A percentile compares a stretch with the other conserved stretches of the same genome.
These are phyloP conservation scores for Echites panduratus DNA, from an alignment of 257 asterid species.

Conservation along the genomic window DNA sequence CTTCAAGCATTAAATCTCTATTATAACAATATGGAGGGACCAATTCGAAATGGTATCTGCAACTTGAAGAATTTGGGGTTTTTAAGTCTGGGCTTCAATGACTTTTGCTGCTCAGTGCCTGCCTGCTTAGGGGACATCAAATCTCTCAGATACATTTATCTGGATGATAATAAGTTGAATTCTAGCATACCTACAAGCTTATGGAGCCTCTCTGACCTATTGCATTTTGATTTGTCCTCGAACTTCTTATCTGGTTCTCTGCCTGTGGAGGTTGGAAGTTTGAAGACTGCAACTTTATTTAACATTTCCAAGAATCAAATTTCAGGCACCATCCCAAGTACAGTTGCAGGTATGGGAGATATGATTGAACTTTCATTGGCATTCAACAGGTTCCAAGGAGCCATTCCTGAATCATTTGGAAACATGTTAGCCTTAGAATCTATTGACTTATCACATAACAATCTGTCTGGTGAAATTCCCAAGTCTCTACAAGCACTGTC, in stretches of 20 bases:
- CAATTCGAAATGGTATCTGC: slow-evolving; percentile 12
- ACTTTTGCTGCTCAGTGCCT: slow-evolving; percentile 14
- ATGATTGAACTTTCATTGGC: slow-evolving; percentile 8
- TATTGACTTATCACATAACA: slow-evolving; percentile 14
- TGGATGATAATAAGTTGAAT: slow-evolving; percentile 8
- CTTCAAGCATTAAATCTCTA: slow-evolving; percentile 13
- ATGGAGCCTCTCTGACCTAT: slow-evolving; percentile 13
- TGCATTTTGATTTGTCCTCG: slow-evolving; percentile 13
- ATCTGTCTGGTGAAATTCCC: slow-evolving; percentile 18
- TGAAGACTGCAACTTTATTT: slow-evolving; percentile 10
- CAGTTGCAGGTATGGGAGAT: slow-evolving; percentile 5
- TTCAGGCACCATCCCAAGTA: slow-evolving; percentile 13
- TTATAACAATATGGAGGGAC: slow-evolving; percentile 16
- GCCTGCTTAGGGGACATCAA: slow-evolving; percentile 16
- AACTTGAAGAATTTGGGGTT: slow-evolving; percentile 13
- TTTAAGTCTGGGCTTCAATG: slow-evolving; percentile 13
- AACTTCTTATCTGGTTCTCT: slow-evolving; percentile 14
- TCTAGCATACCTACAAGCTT: slow-evolving; percentile 9
- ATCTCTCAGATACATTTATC: slow-evolving; percentile 13
- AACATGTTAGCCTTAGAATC: slow-evolving; percentile 18
- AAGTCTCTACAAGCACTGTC: slow-evolving; percentile 14
- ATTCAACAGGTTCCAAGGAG: slow-evolving; percentile 13
- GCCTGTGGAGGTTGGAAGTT: slow-evolving; percentile 16
- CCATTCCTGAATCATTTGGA: slow-evolving; percentile 15
- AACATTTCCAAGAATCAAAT: slow-evolving; percentile 14